Base-by-base conservation (phyloP, 1,139 yeast species). In the Hansenula sp. region DNA sequence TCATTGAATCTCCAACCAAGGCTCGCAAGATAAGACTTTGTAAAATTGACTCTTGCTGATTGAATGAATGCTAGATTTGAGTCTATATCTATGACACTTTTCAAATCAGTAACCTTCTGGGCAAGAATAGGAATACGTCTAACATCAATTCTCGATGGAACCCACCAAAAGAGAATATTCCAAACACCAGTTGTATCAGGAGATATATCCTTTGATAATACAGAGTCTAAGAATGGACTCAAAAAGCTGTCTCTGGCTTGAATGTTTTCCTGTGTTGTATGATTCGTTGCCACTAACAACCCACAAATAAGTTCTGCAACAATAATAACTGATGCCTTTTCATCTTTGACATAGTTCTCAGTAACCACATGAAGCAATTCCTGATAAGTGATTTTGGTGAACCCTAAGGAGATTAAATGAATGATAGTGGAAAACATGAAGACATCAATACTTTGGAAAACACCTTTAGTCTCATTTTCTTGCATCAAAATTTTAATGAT, bases 141-240 rank as follows among this genome's bases (percentile, higher is more conserved):
- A 39, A 73, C 56, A 60, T 87, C 95, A 26, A 75, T 65, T 50
- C 77, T 77, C 3, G 79, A 61, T 0, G 90, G 85, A 1, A 81
- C 56, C 84, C 89, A 81, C 82, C 89, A 80, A 4, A 84, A 68
- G 44, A 87, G 77, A 0, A 88, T 75, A 37, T 71, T 71, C 97
- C 98, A 92, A 38, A 86, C 79, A 17, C 75, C 77, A 36, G 75
- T 64, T 8, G 83, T 84, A 34, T 90, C 95, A 3, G 90, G 95
- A 1, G 88, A 77, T 44, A 92, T 63, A 42, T 83, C 88, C 31
- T 71, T 65, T 4, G 69, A 65, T 36, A 88, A 66, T 16, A 84
- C 73, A 2, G 59, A 55, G 1, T 52, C 51, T 39, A 84, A 60
- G 45, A 77, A 75, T 3, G 48, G 51, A 2, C 66, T 51, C 27